phyloP scores from a whole-genome alignment of 768 basidiomycete genomes.

The Russula abietina region DNA sequence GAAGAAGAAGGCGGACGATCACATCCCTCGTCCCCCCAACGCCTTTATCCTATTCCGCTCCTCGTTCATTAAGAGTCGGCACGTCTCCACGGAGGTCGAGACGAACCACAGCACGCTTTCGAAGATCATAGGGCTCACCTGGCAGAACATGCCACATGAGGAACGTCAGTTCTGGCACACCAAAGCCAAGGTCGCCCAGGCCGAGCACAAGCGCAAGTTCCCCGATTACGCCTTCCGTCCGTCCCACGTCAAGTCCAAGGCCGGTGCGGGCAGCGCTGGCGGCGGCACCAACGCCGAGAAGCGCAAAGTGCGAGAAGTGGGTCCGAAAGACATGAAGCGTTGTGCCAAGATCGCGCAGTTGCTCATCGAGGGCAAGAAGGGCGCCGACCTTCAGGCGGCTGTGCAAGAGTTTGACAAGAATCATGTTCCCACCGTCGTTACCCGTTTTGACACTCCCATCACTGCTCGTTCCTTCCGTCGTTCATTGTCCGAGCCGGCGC shows the following conservation, averaged over 20 bases:
- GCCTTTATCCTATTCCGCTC: constrained; percentile 86
- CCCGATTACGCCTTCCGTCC: constrained; percentile 74
- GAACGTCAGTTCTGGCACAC: constrained; percentile 73
- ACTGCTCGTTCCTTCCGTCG: constrained; percentile 66
- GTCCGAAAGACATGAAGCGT: constrained; percentile 55
- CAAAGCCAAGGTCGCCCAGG: constrained; percentile 66
- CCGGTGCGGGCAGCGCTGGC: neutral
- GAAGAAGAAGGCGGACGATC: constrained; percentile 59
- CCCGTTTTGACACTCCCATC: constrained; percentile 67
- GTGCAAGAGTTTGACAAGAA: constrained; percentile 40
- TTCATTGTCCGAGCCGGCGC: constrained; percentile 50
- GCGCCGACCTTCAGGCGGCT: constrained; percentile 33
- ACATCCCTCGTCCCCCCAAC: constrained; percentile 80
- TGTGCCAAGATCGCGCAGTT: constrained; percentile 64
- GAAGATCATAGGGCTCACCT: constrained; percentile 79
- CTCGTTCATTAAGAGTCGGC: constrained; percentile 72
- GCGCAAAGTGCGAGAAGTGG: constrained; percentile 55
- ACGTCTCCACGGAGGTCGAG: constrained; percentile 71
- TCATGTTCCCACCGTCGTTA: constrained; percentile 54
- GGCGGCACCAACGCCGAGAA: constrained; percentile 38
- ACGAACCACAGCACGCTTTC: constrained; percentile 79
- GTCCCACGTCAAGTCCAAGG: constrained; percentile 43
- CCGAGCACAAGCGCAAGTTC: constrained; percentile 69
- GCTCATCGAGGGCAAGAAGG: constrained; percentile 40
- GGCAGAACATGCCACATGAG: constrained; percentile 71